Base-by-base conservation (phyloP, 2,329 filamentous ascomycete species). In the Aspergillus niger region DNA sequence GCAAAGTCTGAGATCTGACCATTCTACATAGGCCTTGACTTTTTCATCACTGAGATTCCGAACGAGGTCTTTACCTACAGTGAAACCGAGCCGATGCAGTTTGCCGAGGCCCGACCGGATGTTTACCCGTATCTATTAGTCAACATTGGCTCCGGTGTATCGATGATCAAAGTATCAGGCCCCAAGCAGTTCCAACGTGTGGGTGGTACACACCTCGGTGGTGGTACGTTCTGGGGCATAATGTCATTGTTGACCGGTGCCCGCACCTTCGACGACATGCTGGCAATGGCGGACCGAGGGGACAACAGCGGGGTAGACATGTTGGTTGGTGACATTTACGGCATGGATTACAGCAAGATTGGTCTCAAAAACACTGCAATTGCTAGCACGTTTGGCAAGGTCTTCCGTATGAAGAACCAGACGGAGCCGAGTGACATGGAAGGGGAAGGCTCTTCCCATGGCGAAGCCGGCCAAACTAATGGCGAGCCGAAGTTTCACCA, bases 41-140 rank as follows among this genome's bases (percentile, higher is more conserved):
- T 98, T 80, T 98, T 99, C 82, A 98, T 98, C 73, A 96, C 92
- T 66, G 93, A 98, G 75, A 98, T 99, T 61, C 95, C 95, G 20
- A 88, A 90, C 68, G 95, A 99, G 78, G 94, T 99, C 57, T 99
- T 99, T 73, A 97, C 92, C 20, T 98, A 98, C 78, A 93, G 90
- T 73, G 94, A 96, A 75, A 85, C 86, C 36, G 89, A 95, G 69
- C 92, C 93, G 4, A 96, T 97, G 90, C 86, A 91, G 71, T 98
- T 97, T 73, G 87, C 89, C 66, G 86, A 89, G 62, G 87, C 92
- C 1, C 82, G 83, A 48, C 82, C 87, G n/a, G 88, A 94, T 67
- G 92, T 97, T 61, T 98, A 99, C 75, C 95, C 95, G 2, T 99
- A 99, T 74, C 87, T 99, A 47, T 87, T 99, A 30, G 95, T 99